These are phyloP conservation scores for Ogataea henricii DNA, from an alignment of 805 yeast species.

Conservation along the genomic window DNA sequence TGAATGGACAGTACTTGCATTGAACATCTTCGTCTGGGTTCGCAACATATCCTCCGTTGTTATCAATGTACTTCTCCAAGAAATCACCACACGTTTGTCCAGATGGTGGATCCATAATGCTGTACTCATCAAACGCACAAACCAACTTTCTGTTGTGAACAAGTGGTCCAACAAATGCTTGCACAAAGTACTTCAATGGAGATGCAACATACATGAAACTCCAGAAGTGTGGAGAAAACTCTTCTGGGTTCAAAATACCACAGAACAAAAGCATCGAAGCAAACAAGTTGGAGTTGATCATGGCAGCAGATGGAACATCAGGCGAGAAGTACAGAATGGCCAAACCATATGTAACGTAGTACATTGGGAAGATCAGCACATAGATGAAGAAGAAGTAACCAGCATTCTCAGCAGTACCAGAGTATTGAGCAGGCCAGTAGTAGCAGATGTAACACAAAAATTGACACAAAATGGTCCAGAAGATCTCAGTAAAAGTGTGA, in stretches of 20 bases:
- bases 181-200: constrained; percentile 51
- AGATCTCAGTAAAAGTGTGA: constrained; percentile 59
- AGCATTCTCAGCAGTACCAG: constrained; percentile 50
- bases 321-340: constrained; percentile 46
- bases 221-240: constrained; percentile 51
- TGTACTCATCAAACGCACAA: constrained; percentile 41
- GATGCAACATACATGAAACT: constrained; percentile 45
- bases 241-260: constrained; percentile 46
- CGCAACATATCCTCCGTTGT: constrained; percentile 48
- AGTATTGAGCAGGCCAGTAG: constrained; percentile 46
- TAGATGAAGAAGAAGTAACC: constrained; percentile 37
- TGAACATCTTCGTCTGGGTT: constrained; percentile 49
- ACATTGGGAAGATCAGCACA: constrained; percentile 28
- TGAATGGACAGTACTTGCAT: constrained; percentile 52
- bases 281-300: constrained; percentile 42
- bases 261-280: constrained; percentile 38
- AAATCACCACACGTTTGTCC: constrained; percentile 54
- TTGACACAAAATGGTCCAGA: constrained; percentile 53
- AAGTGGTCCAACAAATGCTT: constrained; percentile 41
- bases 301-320: constrained; percentile 44
- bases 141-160: constrained; percentile 41
- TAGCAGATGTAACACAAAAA: constrained; percentile 53
- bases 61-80: constrained; percentile 37
- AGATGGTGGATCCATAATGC: constrained; percentile 41
- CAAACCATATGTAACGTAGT: constrained; percentile 38